phyloP scores from a whole-genome alignment of 805 yeast genomes.

The Pichia nanzhaoensis region DNA sequence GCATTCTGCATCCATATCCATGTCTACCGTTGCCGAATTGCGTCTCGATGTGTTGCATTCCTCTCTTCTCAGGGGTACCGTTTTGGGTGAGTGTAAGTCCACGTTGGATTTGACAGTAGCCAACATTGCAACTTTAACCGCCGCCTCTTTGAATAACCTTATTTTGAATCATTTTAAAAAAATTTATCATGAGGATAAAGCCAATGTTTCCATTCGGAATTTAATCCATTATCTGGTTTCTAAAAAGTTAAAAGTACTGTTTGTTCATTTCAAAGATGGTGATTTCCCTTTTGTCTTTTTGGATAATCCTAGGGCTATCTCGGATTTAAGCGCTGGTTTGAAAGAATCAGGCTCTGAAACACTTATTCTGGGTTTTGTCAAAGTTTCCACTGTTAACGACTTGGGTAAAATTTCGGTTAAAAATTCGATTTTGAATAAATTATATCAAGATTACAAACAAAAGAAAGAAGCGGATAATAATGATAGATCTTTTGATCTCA shows the following conservation, averaged over 20 bases:
- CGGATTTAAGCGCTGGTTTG: neutral
- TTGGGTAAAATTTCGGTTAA: neutral
- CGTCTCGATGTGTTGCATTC: constrained; percentile 1
- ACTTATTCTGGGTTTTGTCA: constrained; percentile 8
- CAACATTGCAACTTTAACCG: neutral
- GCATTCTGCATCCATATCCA: no score
- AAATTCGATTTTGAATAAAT: constrained; percentile 1
- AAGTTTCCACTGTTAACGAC: constrained; percentile 5
- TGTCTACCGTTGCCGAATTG: no score
- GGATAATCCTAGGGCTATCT: neutral
- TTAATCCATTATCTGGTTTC: constrained; percentile 11
- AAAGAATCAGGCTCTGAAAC: neutral
- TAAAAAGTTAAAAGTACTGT: constrained; percentile 8
- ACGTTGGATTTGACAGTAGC: neutral
- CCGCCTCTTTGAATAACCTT: neutral
- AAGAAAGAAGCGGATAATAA: neutral
- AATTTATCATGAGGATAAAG: neutral
- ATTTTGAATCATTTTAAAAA: neutral
- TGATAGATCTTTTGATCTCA: no score
- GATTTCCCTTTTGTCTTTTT: neutral
- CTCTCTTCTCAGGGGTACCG: constrained; percentile 6
- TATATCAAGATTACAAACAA: neutral
- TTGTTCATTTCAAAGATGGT: neutral
- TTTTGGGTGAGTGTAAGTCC: neutral
- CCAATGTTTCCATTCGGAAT: neutral